Percentiles rank a stretch among this genome's conserved stretches.
phyloP scores from a whole-genome alignment of 2,329 filamentous ascomycete genomes.

The Lachnellula suecica region DNA sequence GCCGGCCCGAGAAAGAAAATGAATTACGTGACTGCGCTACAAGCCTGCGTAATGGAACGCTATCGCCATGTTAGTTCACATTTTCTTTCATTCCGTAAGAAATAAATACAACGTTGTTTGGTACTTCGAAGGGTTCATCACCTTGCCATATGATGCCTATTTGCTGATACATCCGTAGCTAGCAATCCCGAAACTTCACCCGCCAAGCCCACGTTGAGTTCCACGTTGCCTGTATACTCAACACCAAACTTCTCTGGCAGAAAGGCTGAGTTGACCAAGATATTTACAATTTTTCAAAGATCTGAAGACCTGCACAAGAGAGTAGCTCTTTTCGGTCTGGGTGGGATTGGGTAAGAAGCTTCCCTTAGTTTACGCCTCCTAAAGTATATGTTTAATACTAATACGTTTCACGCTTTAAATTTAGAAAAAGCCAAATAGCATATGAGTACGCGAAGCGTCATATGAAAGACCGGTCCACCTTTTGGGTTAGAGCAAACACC shows the following conservation, averaged over 20 bases:
- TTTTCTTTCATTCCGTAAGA: no score
- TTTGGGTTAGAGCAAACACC: constrained; percentile 1
- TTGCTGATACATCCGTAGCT: no score
- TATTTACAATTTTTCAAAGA: background rate
- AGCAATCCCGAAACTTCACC: no score
- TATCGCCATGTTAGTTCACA: no score
- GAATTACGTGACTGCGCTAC: no score
- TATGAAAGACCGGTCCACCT: background rate
- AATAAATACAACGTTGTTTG: no score
- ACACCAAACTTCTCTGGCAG: background rate
- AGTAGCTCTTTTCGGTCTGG: background rate
- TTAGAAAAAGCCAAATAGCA: constrained; percentile 5
- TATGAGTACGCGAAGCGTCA: background rate
- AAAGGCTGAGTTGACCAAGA: background rate
- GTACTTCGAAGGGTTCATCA: no score
- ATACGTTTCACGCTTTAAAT: no score
- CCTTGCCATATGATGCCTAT: no score
- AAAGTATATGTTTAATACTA: background rate
- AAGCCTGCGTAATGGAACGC: no score
- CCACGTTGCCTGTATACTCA: background rate
- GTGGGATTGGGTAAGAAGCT: background rate
- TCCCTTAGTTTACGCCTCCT: background rate
- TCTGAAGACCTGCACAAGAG: background rate
- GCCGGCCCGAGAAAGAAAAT: no score
- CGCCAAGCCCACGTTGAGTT: no score